Evolutionary conservation across 495 filamentous ascomycete species (phyloP).

Genomic region (Podospora pseudoanserina): DNA sequence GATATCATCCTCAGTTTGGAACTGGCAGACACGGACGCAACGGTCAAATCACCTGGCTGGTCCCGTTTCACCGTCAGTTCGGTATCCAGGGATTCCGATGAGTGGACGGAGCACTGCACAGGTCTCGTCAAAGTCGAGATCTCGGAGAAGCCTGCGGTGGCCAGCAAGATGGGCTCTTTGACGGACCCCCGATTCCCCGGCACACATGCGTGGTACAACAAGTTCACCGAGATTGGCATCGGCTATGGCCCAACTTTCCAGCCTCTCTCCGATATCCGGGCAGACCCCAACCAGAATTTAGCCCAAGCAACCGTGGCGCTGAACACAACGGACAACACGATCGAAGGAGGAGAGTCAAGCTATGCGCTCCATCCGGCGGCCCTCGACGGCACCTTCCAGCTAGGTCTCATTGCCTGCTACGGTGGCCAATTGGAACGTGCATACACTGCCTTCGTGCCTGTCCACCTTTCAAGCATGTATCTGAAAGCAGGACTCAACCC

Average conservation of each 20-base stretch:
- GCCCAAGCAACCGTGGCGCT: conserved; percentile 17
- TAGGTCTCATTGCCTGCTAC: conserved; percentile 11
- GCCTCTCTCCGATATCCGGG: conserved; percentile 25
- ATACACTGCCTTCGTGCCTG: too few species aligned
- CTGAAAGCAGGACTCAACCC: too few species aligned
- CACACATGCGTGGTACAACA: conserved; percentile 34
- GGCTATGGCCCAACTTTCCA: conserved; percentile 40
- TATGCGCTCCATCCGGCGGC: conserved; percentile 38
- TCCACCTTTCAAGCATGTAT: too few species aligned
- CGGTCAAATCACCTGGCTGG: neutral
- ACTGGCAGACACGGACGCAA: neutral
- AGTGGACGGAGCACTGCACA: neutral
- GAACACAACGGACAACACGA: conserved; percentile 15
- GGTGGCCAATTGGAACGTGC: too few species aligned
- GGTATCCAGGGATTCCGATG: neutral
- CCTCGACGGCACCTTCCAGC: conserved; percentile 39
- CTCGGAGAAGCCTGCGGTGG: conserved; percentile 17
- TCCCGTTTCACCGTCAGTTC: conserved; percentile 4
- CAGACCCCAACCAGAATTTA: conserved; percentile 26
- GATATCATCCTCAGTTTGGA: conserved; percentile 23
- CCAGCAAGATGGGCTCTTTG: neutral
- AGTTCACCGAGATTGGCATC: conserved; percentile 36
- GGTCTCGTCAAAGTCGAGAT: conserved; percentile 27
- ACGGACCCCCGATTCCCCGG: conserved; percentile 18
- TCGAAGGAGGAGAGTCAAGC: conserved; percentile 30